Percentiles rank a stretch among this genome's conserved stretches.
phyloP scores from a whole-genome alignment of 2,329 filamentous ascomycete species.

The Colletotrichum sp. region DNA sequence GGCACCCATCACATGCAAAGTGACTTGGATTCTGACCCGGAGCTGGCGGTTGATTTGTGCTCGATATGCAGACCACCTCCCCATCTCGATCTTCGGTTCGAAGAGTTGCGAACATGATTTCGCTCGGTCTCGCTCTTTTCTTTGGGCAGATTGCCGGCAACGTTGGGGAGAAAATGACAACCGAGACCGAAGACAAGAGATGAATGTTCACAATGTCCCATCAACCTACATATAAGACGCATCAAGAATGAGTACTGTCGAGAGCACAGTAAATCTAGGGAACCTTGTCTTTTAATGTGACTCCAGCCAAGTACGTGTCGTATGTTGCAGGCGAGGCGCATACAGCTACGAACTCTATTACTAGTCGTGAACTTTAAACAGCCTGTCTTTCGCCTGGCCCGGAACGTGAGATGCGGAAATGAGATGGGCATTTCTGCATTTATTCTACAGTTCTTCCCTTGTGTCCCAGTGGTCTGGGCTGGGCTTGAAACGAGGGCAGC shows the following conservation, averaged over 20 bases:
- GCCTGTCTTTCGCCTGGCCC: background rate
- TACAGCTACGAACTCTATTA: background rate
- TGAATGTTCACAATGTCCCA: background rate
- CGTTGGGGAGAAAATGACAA: background rate
- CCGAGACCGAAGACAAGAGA: background rate
- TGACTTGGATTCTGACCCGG: background rate
- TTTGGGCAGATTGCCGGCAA: background rate
- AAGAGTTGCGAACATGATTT: background rate
- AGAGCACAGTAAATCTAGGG: background rate
- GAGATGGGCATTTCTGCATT: background rate
- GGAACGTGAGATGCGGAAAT: background rate
- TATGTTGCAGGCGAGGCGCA: background rate
- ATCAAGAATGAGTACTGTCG: background rate
- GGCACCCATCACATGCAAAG: background rate
- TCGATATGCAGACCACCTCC: background rate
- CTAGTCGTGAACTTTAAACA: background rate
- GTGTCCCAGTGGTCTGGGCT: background rate
- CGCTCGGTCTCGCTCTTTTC: background rate
- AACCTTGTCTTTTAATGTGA: background rate
- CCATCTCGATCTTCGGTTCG: background rate
- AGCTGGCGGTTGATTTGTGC: background rate
- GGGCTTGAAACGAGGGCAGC: background rate
- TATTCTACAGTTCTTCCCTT: background rate
- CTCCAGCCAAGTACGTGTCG: background rate
- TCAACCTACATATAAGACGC: background rate